phyloP scores from a whole-genome alignment of 208 protist genomes.

The Trypanosoma vivax region DNA sequence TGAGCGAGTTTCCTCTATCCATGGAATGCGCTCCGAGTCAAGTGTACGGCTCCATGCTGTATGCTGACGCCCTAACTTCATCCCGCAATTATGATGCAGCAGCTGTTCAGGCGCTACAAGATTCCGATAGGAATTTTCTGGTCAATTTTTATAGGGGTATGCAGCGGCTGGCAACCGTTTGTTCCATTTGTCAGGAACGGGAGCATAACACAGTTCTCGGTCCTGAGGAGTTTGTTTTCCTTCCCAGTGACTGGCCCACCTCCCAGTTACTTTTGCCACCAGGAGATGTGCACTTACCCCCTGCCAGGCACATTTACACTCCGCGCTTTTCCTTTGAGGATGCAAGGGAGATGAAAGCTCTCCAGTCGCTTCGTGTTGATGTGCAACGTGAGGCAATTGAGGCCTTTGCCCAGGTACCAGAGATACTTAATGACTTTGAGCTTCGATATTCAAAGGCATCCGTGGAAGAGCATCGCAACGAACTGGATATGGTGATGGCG shows the following conservation, averaged over 20 bases:
- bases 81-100: constrained; percentile 23
- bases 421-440: constrained; percentile 11
- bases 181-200: constrained; percentile 9
- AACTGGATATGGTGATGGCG: too few relatives aligned
- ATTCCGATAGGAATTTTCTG: constrained; percentile 5
- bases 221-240: constrained; percentile 38
- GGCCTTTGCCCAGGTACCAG: constrained; percentile 10
- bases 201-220: constrained; percentile 32
- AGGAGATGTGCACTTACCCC: constrained; percentile 33
- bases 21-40: constrained; percentile 30
- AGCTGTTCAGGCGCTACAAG: constrained; percentile 39
- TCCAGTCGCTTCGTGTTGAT: constrained; percentile 44
- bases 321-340: constrained; percentile 69
- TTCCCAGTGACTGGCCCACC: constrained; percentile 47
- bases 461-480: too few relatives aligned
- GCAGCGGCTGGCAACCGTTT: constrained; percentile 14
- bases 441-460: too few relatives aligned
- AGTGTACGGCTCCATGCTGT: constrained; percentile 45
- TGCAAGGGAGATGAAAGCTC: constrained; percentile 39
- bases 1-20: constrained; percentile 27
- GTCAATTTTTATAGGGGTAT: constrained; percentile 15
- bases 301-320: constrained; percentile 51
- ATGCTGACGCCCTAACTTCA: constrained; percentile 36
- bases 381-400: constrained; percentile 31
- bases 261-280: constrained; percentile 28